A percentile compares a stretch with the other conserved stretches of the same genome.
Evolutionary conservation across 2,329 filamentous ascomycete genomes (phyloP).

Genomic region (Alternaria brassicicola): DNA sequence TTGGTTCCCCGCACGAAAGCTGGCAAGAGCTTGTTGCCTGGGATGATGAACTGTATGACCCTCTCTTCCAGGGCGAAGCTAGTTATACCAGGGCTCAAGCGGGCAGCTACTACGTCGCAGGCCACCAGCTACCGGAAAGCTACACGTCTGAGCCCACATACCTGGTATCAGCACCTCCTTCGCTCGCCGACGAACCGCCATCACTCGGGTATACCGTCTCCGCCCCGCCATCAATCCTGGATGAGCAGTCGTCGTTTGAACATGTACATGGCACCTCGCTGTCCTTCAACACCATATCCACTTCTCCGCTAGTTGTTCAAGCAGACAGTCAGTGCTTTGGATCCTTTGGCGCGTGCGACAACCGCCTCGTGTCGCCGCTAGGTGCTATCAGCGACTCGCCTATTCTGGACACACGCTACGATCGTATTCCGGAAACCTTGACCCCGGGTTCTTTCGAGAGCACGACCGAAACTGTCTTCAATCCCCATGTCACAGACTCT

Average conservation of each 20-base stretch:
- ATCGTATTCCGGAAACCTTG: slow-evolving; percentile 28
- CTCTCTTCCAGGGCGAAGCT: slow-evolving; percentile 33
- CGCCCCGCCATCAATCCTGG: slow-evolving; percentile 37
- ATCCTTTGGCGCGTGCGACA: slow-evolving; percentile 35
- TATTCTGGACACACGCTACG: slow-evolving; percentile 32
- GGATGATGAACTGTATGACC: slow-evolving; percentile 39
- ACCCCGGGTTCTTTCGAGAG: slow-evolving; percentile 28
- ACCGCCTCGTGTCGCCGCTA: slow-evolving; percentile 21
- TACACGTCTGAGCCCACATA: slow-evolving; percentile 30
- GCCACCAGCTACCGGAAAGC: slow-evolving; percentile 29
- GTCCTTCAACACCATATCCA: slow-evolving; percentile 34
- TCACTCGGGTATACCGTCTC: slow-evolving; percentile 39
- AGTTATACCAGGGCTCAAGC: slow-evolving; percentile 16
- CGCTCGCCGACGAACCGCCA: slow-evolving; percentile 31
- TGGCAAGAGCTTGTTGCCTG: slow-evolving; percentile 41
- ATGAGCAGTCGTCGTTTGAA: slow-evolving; percentile 31
- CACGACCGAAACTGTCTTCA: slow-evolving; percentile 33
- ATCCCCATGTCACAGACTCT: slow-evolving; percentile 38
- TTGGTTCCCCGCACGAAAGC: slow-evolving; percentile 24
- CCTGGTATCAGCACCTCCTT: slow-evolving; percentile 31
- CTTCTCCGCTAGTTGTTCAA: slow-evolving; percentile 33
- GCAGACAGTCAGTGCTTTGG: slow-evolving; percentile 26
- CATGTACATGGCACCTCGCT: slow-evolving; percentile 33
- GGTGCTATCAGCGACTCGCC: slow-evolving; percentile 25
- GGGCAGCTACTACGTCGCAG: slow-evolving; percentile 19